Base-by-base conservation (phyloP, 73 alveolate species). In the Uronychia setigera region DNA sequence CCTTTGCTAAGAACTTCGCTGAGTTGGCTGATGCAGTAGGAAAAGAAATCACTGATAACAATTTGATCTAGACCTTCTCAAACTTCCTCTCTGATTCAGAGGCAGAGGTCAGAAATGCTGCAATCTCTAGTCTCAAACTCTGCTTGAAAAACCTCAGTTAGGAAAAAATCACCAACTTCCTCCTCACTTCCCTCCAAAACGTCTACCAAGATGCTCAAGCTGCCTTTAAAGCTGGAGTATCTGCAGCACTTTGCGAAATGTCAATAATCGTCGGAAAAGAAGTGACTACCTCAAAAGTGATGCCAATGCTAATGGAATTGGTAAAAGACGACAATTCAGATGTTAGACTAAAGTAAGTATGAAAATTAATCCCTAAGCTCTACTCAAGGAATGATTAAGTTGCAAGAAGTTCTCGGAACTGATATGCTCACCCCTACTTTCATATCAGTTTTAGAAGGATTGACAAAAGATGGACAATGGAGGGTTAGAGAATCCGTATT, bases 381-480 rank as follows among this genome's bases (percentile, higher is more conserved):
- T 98, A 1, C 19, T 19, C 82, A 92, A 94, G 98, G 99, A n/a
- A 91, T 98, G 76, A 93, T 90, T 67, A 93, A 94, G 87, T 88
- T 98, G 80, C 96, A 97, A 33, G 97, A 86, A 60, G 96, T 93
- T 59, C 92, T 92, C 77, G 99, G 99, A 9, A 95, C 97, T 26
- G 98, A 96, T 35, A 76, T 96, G 78, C 92, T 98, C 76, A 82
- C 87, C 77, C 86, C 95, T 32, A 81, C 93, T 59, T 80, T 94
- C 58, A 90, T 93, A 14, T 89, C 88, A 59, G 80, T 96, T 79
- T 88, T 98, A 5, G 94, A 93, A 33, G 95, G 85, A 31, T 80
- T 93, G 92, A 93, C 96, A 78, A 98, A 98, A 84, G 99, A 98
- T 88, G 94, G 98, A 58, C 96, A 97, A 86, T 98, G 99, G 99